phyloP scores from a whole-genome alignment of 192 early-diverging fungal genomes.

The Entomortierella parvispora region DNA sequence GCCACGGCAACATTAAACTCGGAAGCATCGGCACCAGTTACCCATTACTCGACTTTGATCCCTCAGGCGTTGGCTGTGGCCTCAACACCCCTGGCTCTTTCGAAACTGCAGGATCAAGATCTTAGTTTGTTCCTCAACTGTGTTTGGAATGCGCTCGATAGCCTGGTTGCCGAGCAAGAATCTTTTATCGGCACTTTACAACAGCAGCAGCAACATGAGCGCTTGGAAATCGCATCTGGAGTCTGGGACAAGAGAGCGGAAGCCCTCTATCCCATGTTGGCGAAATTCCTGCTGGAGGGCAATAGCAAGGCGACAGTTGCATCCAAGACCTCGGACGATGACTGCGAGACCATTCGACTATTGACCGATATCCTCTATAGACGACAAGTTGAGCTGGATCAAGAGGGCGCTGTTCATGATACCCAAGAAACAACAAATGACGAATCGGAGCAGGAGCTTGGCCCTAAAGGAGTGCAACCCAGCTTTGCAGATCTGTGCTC shows the following conservation, averaged over 20 bases:
- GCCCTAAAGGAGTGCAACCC: background rate
- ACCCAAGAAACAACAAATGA: background rate
- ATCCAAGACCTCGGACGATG: conserved; percentile 30
- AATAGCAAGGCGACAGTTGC: conserved; percentile 18
- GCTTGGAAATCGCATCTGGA: background rate
- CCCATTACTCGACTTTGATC: conserved; percentile 13
- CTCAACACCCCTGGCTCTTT: background rate
- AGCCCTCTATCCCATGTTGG: conserved; percentile 20
- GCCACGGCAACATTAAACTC: background rate
- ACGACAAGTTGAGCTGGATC: conserved; percentile 8
- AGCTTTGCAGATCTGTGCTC: conserved; percentile 40
- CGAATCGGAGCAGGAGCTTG: background rate
- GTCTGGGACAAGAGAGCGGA: background rate
- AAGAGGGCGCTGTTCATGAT: background rate
- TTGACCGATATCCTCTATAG: conserved; percentile 29
- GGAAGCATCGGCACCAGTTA: background rate
- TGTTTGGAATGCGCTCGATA: conserved; percentile 32
- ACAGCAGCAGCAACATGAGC: background rate
- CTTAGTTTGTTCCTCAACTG: conserved; percentile 13
- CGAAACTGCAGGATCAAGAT: conserved; percentile 20
- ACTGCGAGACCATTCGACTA: conserved; percentile 36
- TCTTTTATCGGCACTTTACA: background rate
- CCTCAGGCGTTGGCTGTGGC: conserved; percentile 20
- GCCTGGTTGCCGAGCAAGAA: conserved; percentile 24
- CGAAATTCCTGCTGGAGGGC: conserved; percentile 21